Percentiles rank a stretch among this genome's conserved stretches.
Conservation (phyloP, 2,329 filamentous ascomycete species). For the Ilyonectria sp. region DNA sequence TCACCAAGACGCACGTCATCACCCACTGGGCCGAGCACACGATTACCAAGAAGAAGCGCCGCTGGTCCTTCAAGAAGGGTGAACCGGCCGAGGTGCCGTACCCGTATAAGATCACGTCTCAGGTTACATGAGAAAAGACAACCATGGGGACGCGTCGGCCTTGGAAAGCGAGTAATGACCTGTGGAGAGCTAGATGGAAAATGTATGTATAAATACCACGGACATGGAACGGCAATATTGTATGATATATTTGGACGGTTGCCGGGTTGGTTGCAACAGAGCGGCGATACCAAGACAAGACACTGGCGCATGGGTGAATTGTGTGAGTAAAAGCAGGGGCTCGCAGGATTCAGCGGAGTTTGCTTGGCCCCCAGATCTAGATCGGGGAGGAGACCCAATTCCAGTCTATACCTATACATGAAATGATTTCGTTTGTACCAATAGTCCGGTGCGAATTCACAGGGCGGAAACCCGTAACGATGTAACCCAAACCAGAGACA, state of each 20-base stretch:
- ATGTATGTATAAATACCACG: background rate
- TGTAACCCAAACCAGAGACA: slow-evolving; percentile 3
- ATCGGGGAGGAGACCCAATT: slow-evolving; percentile 16
- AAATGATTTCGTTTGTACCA: slow-evolving; percentile 16
- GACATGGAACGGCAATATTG: background rate
- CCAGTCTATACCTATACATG: slow-evolving; percentile 21
- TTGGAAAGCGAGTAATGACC: background rate
- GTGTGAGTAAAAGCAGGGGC: slow-evolving; percentile 9
- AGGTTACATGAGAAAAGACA: slow-evolving; percentile 46
- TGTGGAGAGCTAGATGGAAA: background rate
- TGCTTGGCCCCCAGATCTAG: slow-evolving; percentile 8
- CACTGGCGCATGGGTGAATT: slow-evolving; percentile 14
- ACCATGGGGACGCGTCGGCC: background rate
- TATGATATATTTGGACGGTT: slow-evolving; percentile 32
- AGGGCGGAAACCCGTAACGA: background rate
- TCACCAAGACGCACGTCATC: slow-evolving; percentile 82
- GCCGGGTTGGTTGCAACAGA: background rate
- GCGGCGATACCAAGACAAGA: slow-evolving; percentile 1
- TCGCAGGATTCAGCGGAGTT: slow-evolving; percentile 19
- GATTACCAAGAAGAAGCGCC: slow-evolving; percentile 88
- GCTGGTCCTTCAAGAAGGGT: slow-evolving; percentile 85
- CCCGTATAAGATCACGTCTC: slow-evolving; percentile 71
- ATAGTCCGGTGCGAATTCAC: background rate
- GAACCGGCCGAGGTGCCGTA: slow-evolving; percentile 77
- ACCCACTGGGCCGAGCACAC: slow-evolving; percentile 93